Base-by-base conservation (phyloP, 768 basidiomycete genomes). In the Trichaptum fuscoviolaceum region DNA sequence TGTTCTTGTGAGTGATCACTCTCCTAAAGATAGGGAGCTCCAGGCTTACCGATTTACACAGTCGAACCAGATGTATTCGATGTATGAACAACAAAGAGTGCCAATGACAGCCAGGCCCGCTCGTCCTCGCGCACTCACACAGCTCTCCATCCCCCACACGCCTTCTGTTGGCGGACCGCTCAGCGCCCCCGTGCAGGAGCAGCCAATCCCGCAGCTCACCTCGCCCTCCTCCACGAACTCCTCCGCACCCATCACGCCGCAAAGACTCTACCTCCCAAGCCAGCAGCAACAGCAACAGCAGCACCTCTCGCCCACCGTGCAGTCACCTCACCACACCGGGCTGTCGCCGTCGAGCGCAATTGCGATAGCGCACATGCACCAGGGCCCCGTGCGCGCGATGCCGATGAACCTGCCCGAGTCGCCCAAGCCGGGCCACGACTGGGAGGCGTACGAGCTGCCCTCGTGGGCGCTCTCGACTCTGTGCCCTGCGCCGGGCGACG, bases 401-500 rank as follows among this genome's bases (percentile, higher is more conserved):
- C 42, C 42, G 20, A 52, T 52, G 42, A 52, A 52, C 20, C 10
- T 52, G 42, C 42, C 42, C 5, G 42, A 52, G 42, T 52, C 42
- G 15, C 42, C 42, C 42, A 52, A 52, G 20, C 42, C 42, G 5
- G 42, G 42, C 42, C 42, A 61, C 59, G 59, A 61, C 15, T 61
- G 24, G 59, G 59, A 61, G 12, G 24, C 59, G 23, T 61, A 25
- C 59, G 59, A 34, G 25, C 59, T 61, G 24, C 59, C 59, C 24
- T 12, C 24, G 25, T 61, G 59, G 59, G 59, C 59, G 23, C 15
- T 61, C 15, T 34, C 59, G 15, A 61, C 59, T 5, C 24, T 61
- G 23, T 61, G 59, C 8, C 59, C 59, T 1, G 23, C 24, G 10
- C 24, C 30, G 59, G 59, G 30, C 23, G 24, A 52, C 59, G 25